Base-by-base conservation (phyloP, 164 flowering plant genomes). In the Magnolia officinalis region DNA sequence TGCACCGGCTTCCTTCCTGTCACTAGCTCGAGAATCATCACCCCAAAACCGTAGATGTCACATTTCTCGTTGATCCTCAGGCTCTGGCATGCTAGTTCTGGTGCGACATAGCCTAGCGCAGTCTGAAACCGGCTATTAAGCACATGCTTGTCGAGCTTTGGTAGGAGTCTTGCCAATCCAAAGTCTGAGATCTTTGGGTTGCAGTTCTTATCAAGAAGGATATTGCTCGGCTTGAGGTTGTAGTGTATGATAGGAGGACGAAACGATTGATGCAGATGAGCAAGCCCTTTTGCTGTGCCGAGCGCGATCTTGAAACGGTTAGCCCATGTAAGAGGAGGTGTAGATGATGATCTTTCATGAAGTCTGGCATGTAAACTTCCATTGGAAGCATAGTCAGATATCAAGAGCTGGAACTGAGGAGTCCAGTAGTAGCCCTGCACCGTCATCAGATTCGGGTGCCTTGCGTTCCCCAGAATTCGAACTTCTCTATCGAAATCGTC, bases 401-500 rank as follows among this genome's bases (percentile, higher is more conserved):
- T 89, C 74, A 96, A 78, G 37, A 96, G 94, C 85, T 94, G 95
- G 75, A 89, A 31, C 11, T 89, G 83, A 49, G 97, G 94, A 19
- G 93, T 86, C 91, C 91, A 89, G 77, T 84, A 88, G 80, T 88
- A 87, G 23, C 91, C 91, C 77, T 77, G 76, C 19, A 92, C 81
- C 1, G 87, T 55, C 75, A 86, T 80, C 75, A 96, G 76, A 84
- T 92, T 93, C 0, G 90, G 93, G 81, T 96, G 96, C 73, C 81
- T 86, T n/a, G 91, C 96, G 81, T 88, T 92, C 20, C 85, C 98
- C 24, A 96, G 74, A 14, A 89, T 73, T 75, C 92, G 80, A 65
- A 92, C 92, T 83, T 96, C 98, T 51, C 94, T 78, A 45, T 96
- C 99, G 50, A 96, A 96, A 67, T 96, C 98, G 50, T 91, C 99